Percentiles rank a stretch among this genome's conserved stretches.
phyloP scores from a whole-genome alignment of 2,329 filamentous ascomycete genomes.

The Trichoderma endophyticum region DNA sequence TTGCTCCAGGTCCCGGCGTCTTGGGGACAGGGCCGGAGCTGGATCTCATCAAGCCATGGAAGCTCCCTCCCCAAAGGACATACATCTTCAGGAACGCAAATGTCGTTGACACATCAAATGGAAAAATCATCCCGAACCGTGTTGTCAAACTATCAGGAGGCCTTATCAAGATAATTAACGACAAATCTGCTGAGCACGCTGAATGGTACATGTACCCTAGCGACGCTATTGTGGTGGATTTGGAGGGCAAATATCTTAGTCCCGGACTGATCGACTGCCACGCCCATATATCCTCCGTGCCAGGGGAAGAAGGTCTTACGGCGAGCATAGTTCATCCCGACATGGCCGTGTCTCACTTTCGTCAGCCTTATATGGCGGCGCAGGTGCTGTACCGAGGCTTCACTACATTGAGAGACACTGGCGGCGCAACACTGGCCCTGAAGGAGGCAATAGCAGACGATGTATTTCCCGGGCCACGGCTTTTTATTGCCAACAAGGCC shows the following conservation, averaged over 20 bases:
- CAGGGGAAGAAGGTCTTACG: conserved; percentile 28
- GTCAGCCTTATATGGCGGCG: conserved; percentile 45
- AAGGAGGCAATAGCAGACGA: conserved; percentile 56
- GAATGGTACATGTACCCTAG: background rate
- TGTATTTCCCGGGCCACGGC: conserved; percentile 51
- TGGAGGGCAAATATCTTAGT: conserved; percentile 30
- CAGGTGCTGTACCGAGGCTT: conserved; percentile 57
- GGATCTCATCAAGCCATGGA: conserved; percentile 36
- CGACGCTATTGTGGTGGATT: conserved; percentile 23
- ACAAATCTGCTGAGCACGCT: background rate
- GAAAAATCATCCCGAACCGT: conserved; percentile 29
- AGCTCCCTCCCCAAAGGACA: conserved; percentile 29
- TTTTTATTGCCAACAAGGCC: conserved; percentile 53
- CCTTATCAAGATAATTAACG: conserved; percentile 30
- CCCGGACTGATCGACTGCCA: conserved; percentile 36
- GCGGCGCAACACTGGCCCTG: conserved; percentile 52
- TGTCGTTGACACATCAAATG: conserved; percentile 39
- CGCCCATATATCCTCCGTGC: conserved; percentile 32
- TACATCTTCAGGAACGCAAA: conserved; percentile 43
- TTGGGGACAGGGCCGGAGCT: background rate
- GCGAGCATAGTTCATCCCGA: conserved; percentile 30
- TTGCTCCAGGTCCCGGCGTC: background rate
- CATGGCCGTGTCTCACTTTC: conserved; percentile 37
- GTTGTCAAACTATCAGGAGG: conserved; percentile 37
- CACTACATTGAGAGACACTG: conserved; percentile 57